Evolutionary conservation across 495 filamentous ascomycete species (phyloP).

Genomic region (Aspergillus sparsus): DNA sequence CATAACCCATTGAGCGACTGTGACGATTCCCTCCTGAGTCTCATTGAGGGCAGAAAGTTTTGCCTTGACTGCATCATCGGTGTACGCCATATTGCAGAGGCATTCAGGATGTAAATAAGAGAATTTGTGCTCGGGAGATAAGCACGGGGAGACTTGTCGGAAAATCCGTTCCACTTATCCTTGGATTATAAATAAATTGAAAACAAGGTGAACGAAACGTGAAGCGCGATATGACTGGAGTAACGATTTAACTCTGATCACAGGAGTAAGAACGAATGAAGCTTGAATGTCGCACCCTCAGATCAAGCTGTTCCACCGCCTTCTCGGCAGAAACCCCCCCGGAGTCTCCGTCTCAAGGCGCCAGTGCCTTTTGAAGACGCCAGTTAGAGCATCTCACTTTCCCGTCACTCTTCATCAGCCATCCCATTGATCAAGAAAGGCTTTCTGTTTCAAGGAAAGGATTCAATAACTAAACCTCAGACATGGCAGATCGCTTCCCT

Average conservation of each 20-base stretch:
- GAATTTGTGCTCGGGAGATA: not conserved
- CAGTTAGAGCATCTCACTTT: conserved; percentile 30
- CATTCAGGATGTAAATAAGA: not conserved
- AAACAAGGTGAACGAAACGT: no score
- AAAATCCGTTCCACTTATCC: no score
- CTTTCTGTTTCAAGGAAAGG: not conserved
- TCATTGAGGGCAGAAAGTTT: conserved; percentile 96
- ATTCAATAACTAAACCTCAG: conserved; percentile 19
- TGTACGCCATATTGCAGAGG: conserved; percentile 75
- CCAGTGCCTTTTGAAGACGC: conserved; percentile 30
- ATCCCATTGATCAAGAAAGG: not conserved
- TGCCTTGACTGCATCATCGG: conserved; percentile 86
- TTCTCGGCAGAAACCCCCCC: conserved; percentile 33
- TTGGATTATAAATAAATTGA: no score
- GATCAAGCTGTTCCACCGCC: conserved; percentile 36
- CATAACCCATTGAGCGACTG: conserved; percentile 98
- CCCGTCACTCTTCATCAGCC: conserved; percentile 4
- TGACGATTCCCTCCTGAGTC: conserved; percentile 92
- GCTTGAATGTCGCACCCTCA: conserved; percentile 13
- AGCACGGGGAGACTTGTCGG: no score
- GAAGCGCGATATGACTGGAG: no score
- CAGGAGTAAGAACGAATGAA: conserved; percentile 12
- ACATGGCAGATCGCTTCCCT: conserved; percentile 95
- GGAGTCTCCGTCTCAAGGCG: conserved; percentile 22
- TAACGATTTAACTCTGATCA: not conserved